A percentile compares a stretch with the other conserved stretches of the same genome.
phyloP scores from a whole-genome alignment of 495 filamentous ascomycete genomes.

The Neurospora tetraspora region DNA sequence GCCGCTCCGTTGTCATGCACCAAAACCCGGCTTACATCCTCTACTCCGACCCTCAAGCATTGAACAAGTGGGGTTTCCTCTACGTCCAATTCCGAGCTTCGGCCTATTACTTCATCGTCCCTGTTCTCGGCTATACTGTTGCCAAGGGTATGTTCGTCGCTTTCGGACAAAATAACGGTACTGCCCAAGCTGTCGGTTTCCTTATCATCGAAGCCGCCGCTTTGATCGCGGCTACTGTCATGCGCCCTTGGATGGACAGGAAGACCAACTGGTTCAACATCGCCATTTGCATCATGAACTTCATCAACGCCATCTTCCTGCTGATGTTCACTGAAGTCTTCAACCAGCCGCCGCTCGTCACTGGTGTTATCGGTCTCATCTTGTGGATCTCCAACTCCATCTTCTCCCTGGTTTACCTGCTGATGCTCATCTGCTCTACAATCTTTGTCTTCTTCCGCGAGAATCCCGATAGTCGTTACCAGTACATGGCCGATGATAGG shows the following conservation, averaged over 20 bases:
- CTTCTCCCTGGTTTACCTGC: constrained; percentile 73
- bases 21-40: constrained; percentile 97
- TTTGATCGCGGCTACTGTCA: constrained; percentile 66
- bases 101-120: constrained; percentile 94
- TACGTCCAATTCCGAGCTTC: constrained; percentile 97
- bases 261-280: constrained; percentile 98
- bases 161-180: constrained; percentile 62
- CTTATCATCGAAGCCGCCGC: constrained; percentile 76
- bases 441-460: constrained; percentile 79
- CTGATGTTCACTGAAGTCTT: constrained; percentile 78
- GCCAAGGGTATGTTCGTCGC: constrained; percentile 88
- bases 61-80: constrained; percentile 98
- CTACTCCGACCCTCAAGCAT: constrained; percentile 82
- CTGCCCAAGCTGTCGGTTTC: constrained; percentile 73
- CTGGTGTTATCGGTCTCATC: constrained; percentile 89
- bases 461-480: constrained; percentile 92
- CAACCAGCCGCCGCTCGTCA: constrained; percentile 80
- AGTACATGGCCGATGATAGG: constrained; percentile 93
- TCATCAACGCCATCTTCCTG: constrained; percentile 80
- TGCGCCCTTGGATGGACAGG: constrained; percentile 99
- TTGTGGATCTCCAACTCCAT: constrained; percentile 87
- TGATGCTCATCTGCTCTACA: constrained; percentile 82
- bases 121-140: constrained; percentile 65
- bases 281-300: constrained; percentile 80
- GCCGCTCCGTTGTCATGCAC: constrained; percentile 84